Conservation (phyloP, 257 asterid genomes). For the Leptodermis oblonga region DNA sequence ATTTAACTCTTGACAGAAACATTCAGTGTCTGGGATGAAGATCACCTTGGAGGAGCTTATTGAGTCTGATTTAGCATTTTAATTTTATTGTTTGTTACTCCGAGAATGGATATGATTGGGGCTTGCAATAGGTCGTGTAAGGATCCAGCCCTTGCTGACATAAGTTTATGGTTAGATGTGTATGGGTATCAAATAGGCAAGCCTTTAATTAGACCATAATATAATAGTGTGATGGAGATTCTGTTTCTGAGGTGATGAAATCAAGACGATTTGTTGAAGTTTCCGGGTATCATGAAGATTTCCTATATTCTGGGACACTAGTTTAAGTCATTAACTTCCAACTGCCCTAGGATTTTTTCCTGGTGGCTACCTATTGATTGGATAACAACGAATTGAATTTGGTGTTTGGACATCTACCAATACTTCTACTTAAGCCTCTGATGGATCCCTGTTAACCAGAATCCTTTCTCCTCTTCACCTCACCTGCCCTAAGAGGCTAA, state of each 20-base stretch:
- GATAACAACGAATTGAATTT: background rate
- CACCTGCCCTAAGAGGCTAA: background rate
- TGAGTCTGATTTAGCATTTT: background rate
- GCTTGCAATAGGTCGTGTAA: background rate
- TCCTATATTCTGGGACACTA: background rate
- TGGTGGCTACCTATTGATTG: background rate
- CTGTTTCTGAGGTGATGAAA: background rate
- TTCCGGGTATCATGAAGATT: background rate
- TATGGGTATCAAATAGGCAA: background rate
- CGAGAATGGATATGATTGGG: background rate
- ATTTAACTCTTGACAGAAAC: background rate
- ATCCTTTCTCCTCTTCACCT: background rate
- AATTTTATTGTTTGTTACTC: background rate
- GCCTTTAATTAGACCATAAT: no score
- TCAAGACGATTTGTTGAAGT: background rate
- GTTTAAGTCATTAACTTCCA: slow-evolving; percentile 1
- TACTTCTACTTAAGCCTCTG: background rate
- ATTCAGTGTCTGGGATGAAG: background rate
- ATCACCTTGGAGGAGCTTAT: background rate
- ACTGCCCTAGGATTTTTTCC: background rate
- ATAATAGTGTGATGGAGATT: background rate
- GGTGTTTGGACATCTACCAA: background rate
- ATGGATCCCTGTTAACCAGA: background rate
- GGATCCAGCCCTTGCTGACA: background rate
- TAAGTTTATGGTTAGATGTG: background rate